Base-by-base conservation (phyloP, 495 filamentous ascomycete genomes). In the Neurospora sp. region DNA sequence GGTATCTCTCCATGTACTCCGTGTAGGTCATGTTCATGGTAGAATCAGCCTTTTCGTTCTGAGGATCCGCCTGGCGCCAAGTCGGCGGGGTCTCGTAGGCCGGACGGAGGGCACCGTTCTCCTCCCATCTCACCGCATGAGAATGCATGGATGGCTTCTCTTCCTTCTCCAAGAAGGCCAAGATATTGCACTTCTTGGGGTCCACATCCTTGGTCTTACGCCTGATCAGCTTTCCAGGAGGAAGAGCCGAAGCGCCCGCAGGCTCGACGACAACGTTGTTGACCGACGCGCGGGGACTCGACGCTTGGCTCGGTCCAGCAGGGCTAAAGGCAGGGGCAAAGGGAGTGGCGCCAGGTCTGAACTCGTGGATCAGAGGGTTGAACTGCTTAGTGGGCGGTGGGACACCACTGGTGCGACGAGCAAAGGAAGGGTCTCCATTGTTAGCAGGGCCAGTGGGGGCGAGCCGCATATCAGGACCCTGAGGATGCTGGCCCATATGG, bases 331-430 rank as follows among this genome's bases (percentile, higher is more conserved):
- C 84, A 62, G 85, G 89, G 4, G 93, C 93, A 45, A 91, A 90
- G 3, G 54, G 54, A 6, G 54, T 66, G 10, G 93, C 89, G 77
- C 90, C 94, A 4, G 93, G 93, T 75, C 90, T 89, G 82, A 97
- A 97, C 77, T 96, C 94, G 77, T 89, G 86, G 39, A 91, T 94
- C 70, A 89, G 90, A 2, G 92, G 93, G 76, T 97, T 96, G 83
- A 97, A 88, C 79, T 93, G 91, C 28, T 66, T 66, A 17, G 54
- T 19, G 36, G 85, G 86, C 37, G 76, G 81, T 19, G 82, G 77
- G 11, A 82, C 78, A 34, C 81, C 83, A 70, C 85, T 84, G 31
- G 84, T 82, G 17, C 87, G 85, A 59, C 86, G 84, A 5, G 78
- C 78, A 75, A 83, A 86, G 42, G 80, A 74, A n/a, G 83, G 79